Percentiles rank a stretch among this genome's conserved stretches.
Conservation (phyloP, 495 filamentous ascomycete genomes). For the Chaetomium fimeti region DNA sequence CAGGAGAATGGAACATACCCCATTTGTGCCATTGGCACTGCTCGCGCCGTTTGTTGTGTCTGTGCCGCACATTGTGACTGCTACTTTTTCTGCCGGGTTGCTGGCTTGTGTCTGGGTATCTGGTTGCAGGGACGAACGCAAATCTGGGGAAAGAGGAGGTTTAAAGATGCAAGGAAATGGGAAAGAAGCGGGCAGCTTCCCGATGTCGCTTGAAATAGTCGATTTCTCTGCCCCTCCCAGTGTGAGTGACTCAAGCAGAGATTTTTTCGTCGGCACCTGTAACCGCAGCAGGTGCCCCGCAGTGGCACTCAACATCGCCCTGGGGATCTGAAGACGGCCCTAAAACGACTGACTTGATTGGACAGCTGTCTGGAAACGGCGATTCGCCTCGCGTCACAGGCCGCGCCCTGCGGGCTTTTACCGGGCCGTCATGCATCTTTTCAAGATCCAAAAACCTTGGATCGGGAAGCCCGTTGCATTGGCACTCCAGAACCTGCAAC, state of each 20-base stretch:
- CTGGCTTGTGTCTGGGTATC: not conserved
- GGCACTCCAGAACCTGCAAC: not conserved
- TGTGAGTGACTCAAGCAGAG: slow-evolving; percentile 38
- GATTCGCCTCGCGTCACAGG: slow-evolving; percentile 26
- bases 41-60: slow-evolving; percentile 29
- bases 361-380: slow-evolving; percentile 18
- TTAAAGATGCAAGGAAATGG: slow-evolving; percentile 18
- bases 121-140: slow-evolving; percentile 9
- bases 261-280: slow-evolving; percentile 30
- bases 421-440: slow-evolving; percentile 2
- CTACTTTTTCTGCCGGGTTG: not conserved
- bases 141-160: slow-evolving; percentile 8
- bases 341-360: slow-evolving; percentile 26
- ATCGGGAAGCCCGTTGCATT: not conserved
- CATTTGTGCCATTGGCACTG: slow-evolving; percentile 27
- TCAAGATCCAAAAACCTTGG: not conserved
- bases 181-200: slow-evolving; percentile 23
- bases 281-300: slow-evolving; percentile 31
- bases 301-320: slow-evolving; percentile 33
- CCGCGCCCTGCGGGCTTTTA: slow-evolving; percentile 12
- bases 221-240: slow-evolving; percentile 20
- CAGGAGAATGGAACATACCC: not conserved
- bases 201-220: slow-evolving; percentile 41
- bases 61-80: slow-evolving; percentile 36
- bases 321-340: slow-evolving; percentile 20